These are phyloP conservation scores for Fusarium lyarnte DNA, from an alignment of 2,329 filamentous ascomycete species.

Conservation along the genomic window DNA sequence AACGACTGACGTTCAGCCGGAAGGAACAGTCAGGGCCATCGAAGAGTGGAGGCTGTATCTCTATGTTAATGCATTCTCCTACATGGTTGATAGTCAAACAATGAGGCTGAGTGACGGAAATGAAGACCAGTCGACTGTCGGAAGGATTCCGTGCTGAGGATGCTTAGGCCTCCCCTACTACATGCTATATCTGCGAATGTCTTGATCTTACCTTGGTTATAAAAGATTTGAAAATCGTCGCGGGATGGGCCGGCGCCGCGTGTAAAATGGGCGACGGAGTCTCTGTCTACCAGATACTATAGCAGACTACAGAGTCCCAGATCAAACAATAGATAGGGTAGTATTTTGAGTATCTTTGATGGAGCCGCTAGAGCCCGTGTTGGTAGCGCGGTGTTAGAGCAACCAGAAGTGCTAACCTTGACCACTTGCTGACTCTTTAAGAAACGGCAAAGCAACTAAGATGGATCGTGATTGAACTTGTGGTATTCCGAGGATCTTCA, in stretches of 20 bases:
- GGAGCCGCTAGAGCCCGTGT: background rate
- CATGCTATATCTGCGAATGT: background rate
- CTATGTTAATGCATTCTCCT: background rate
- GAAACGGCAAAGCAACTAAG: background rate
- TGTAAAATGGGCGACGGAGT: background rate
- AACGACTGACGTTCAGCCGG: background rate
- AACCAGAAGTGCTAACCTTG: background rate
- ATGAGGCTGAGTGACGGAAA: background rate
- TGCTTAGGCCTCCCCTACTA: background rate
- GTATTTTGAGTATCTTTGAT: background rate
- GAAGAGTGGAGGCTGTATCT: background rate
- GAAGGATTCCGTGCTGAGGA: background rate
- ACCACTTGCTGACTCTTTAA: background rate
- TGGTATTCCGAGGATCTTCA: background rate
- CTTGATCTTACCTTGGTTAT: background rate
- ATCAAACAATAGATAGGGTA: background rate
- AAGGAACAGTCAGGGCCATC: background rate
- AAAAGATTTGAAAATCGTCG: conserved; percentile 4
- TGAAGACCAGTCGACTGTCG: background rate
- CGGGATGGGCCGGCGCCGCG: conserved; percentile 35
- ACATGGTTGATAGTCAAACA: background rate
- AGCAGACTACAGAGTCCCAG: background rate
- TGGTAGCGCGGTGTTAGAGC: conserved; percentile 4
- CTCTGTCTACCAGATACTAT: background rate
- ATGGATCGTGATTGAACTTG: background rate